These are phyloP conservation scores for Batkoa obscura DNA, from an alignment of 371 early-diverging fungal genomes.

Conservation along the genomic window DNA sequence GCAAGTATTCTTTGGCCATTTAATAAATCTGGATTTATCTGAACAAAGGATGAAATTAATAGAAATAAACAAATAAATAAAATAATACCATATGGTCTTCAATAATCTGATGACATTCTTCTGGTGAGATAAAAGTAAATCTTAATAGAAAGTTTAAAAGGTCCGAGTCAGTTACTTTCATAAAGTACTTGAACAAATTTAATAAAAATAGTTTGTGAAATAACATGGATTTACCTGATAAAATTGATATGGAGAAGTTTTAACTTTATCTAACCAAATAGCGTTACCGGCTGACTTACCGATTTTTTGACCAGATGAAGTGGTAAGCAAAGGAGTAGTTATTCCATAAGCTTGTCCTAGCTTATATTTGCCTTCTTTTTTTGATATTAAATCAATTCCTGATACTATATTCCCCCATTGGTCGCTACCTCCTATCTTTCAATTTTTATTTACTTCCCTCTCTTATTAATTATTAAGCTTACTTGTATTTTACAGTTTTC, in stretches of 20 bases:
- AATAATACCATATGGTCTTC: conserved; percentile 44
- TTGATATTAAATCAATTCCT: conserved; percentile 73
- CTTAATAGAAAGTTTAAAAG: conserved; percentile 4
- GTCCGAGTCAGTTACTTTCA: too few relatives aligned
- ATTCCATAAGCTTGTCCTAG: conserved; percentile 46
- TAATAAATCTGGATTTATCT: too few relatives aligned
- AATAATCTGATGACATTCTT: conserved; percentile 59
- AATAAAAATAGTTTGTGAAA: too few relatives aligned
- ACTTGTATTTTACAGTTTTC: conserved; percentile 51
- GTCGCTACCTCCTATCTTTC: conserved; percentile 84
- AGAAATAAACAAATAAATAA: conserved; percentile 10
- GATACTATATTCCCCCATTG: conserved; percentile 96
- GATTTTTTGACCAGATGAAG: conserved; percentile 79
- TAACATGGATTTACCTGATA: too few relatives aligned
- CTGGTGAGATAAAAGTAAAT: conserved; percentile 33
- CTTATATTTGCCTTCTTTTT: conserved; percentile 14
- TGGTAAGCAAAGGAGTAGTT: conserved; percentile 76
- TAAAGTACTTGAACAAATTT: too few relatives aligned
- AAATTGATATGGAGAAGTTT: too few relatives aligned
- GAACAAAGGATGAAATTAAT: conserved; percentile 15
- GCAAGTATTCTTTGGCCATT: conserved; percentile 56
- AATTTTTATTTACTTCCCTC: not conserved
- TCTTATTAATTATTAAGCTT: conserved; percentile 1
- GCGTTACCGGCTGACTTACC: conserved; percentile 94
- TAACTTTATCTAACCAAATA: conserved; percentile 57